Evolutionary conservation across 352 stramenopile genomes (phyloP).

Genomic region (Pythium vanterpoolii): DNA sequence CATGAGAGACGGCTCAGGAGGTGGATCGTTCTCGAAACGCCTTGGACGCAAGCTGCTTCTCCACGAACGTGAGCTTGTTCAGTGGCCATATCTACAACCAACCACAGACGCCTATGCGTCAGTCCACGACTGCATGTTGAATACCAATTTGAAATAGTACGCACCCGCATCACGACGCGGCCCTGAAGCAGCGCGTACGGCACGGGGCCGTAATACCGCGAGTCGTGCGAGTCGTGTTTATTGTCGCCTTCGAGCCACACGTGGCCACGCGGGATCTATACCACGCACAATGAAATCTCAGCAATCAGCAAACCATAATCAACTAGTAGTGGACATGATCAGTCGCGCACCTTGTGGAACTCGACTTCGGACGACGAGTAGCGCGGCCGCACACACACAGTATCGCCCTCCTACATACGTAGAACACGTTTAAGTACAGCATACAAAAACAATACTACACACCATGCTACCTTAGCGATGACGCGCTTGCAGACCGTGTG

Average conservation of each 20-base stretch:
- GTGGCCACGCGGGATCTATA: conserved; percentile 86
- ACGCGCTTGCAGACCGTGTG: conserved; percentile 91
- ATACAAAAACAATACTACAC: not conserved
- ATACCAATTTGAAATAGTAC: not conserved
- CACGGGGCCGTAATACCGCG: conserved; percentile 93
- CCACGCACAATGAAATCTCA: not conserved
- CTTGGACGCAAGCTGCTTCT: conserved; percentile 51
- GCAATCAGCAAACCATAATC: not conserved
- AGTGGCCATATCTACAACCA: conserved; percentile 69
- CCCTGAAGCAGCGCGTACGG: conserved; percentile 90
- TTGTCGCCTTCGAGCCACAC: conserved; percentile 98
- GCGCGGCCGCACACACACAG: conserved; percentile 62
- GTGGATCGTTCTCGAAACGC: conserved; percentile 43
- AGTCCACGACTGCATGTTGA: not conserved
- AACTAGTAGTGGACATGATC: not conserved
- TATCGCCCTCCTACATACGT: conserved; percentile 61
- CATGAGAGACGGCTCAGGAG: not conserved
- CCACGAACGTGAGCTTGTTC: conserved; percentile 59
- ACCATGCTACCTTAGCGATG: conserved; percentile 46
- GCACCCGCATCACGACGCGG: conserved; percentile 85
- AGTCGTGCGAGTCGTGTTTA: conserved; percentile 94
- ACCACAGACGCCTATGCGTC: not conserved
- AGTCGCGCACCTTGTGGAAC: conserved; percentile 53
- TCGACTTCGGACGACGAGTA: conserved; percentile 72
- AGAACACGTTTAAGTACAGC: not conserved